Conservation (phyloP, 1,284 basidiomycete species). For the Microbotryum violaceum region DNA sequence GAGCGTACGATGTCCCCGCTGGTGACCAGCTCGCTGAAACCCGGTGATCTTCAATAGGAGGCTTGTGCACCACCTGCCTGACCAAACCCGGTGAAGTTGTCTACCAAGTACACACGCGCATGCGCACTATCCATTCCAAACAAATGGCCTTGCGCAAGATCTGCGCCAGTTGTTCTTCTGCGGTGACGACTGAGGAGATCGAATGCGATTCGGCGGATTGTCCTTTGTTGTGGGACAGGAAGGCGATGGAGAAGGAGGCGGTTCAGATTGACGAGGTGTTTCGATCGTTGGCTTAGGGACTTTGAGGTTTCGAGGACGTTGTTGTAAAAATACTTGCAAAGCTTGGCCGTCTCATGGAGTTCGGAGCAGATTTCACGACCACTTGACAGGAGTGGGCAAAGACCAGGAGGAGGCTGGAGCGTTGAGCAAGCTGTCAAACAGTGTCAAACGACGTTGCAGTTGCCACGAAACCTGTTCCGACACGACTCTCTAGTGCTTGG, state of each 20-base stretch:
- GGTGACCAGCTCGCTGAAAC: not conserved
- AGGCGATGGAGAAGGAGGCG: constrained; percentile 48
- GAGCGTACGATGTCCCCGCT: not conserved
- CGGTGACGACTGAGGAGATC: constrained; percentile 54
- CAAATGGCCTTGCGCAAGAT: constrained; percentile 40
- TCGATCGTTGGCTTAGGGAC: not conserved
- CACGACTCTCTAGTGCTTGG: constrained; percentile 18
- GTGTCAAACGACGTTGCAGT: too few relatives aligned
- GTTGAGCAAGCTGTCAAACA: too few relatives aligned
- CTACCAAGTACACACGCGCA: constrained; percentile 53
- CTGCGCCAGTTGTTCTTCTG: constrained; percentile 61
- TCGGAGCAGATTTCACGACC: too few relatives aligned
- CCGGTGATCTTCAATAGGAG: constrained; percentile 41
- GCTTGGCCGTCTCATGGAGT: not conserved
- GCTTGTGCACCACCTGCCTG: constrained; percentile 60
- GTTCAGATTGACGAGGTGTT: not conserved
- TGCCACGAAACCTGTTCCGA: too few relatives aligned
- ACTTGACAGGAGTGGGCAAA: too few relatives aligned
- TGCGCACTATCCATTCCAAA: constrained; percentile 51
- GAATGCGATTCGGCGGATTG: constrained; percentile 78
- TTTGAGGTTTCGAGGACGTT: not conserved
- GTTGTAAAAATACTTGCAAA: not conserved
- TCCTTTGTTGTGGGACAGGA: constrained; percentile 66
- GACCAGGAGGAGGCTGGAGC: too few relatives aligned
- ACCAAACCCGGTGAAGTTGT: constrained; percentile 52